Evolutionary conservation across 371 early-diverging fungal genomes (phyloP), one percentile per base, ranked within the genome.

Genomic region (Mortierella sp.): DNA sequence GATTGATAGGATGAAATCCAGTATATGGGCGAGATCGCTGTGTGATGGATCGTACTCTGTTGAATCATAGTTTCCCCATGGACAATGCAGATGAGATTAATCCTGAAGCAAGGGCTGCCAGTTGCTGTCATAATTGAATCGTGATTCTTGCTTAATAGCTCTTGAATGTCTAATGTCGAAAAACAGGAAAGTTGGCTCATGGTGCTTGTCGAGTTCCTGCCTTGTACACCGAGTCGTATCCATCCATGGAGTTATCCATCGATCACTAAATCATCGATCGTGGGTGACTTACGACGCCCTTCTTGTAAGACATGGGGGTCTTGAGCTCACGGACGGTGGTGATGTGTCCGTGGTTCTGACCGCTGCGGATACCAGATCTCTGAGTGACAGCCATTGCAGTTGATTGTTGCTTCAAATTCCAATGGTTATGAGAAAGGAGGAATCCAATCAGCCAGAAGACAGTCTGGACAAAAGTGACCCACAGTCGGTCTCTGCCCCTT

Each of bases 301-400:
- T 95, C 81, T 87, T 83, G 87, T 90, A 84, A 69, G 91, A 84
- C 61, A 92, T 92, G 86, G 94, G 93, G 47, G 82, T 84, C 84
- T 88, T 87, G 79, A 91, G 84, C 72, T 86, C 90, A 69, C 94
- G 93, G 70, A 83, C 86, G 64, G 95, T 88, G 82, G 89, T 89
- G 88, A 91, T 84, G 89, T 91, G 94, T 60, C 93, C 93, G 76
- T 88, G 84, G 89, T 92, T 94, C 79, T 83, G 72, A 70, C 93
- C 92, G 72, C 83, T 80, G 67, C 84, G 83, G 78, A 93, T 86
- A 78, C 93, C 93, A 62, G 92, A 83, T 85, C 89, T 89, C 71
- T 81, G 82, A 53, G 82, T 81, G 47, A 62, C 43, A 58, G 68
- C 81, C 81, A 81, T 81, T 72, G 64, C 9, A 19, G 44, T 44